Base-by-base conservation (phyloP, 495 filamentous ascomycete genomes). In the Xylaria cubensis region DNA sequence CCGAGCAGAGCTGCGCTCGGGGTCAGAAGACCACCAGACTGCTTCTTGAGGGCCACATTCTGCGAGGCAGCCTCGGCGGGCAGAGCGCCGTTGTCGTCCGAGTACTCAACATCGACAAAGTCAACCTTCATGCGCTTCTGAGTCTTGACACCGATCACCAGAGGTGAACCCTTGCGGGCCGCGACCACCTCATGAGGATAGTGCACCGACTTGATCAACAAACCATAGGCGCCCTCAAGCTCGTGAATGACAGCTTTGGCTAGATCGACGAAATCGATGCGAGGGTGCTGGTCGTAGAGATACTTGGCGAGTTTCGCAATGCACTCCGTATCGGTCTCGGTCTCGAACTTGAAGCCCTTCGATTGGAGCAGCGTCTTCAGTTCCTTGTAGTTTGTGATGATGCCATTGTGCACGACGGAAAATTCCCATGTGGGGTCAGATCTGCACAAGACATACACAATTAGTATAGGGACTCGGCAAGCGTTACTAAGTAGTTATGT, bases 331-430 rank as follows among this genome's bases (percentile, higher is more conserved):
- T 99, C 96, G 58, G 96, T 99, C 86, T 99, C 95, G 36, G 95
- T 98, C 90, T 99, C 96, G 80, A 99, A 99, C 70, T 91, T 91
- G 88, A 97, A 97, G 74, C 97, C 97, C 87, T 98, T 99, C 86
- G 86, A 88, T 84, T 94, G 90, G 73, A 99, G 86, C 64, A 99
- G 88, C 69, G 92, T 92, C 90, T 95, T 97, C 76, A 99, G 85
- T 86, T 99, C 96, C 86, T 99, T 99, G 90, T 99, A 99, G 88
- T 99, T 99, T 86, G 96, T 99, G 86, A 99, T 99, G 87, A 99
- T 99, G 80, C 96, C 96, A 83, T 99, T 99, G 90, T 99, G 96
- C 55, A 98, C 95, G 76, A 99, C 92, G 71, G 94, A 89, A 81
- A 99, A 99, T 83, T 98, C 90, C 94, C 94, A 98, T 76, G 85